Conservation (phyloP, 129 eudicot genomes). For the Escallonia rubra region DNA sequence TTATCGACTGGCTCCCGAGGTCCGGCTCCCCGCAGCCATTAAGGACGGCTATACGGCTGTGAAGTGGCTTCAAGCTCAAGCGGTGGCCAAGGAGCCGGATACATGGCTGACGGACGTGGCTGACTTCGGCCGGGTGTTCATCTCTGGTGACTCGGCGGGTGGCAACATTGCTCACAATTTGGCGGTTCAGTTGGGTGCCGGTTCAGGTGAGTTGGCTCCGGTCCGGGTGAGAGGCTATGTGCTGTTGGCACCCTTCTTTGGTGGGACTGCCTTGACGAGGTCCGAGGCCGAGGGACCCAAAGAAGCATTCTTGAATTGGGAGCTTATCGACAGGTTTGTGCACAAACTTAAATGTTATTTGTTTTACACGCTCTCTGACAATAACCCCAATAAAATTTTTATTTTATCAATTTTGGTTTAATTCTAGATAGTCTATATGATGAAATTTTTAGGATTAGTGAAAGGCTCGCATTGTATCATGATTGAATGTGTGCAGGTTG, state of each 20-base stretch:
- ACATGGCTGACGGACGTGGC: slow-evolving; percentile 51
- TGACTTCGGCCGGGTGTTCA: slow-evolving; percentile 51
- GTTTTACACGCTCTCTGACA: not conserved
- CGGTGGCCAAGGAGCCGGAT: slow-evolving; percentile 44
- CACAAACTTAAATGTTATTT: not conserved
- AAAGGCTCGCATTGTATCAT: too few relatives aligned
- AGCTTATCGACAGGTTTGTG: slow-evolving; percentile 68
- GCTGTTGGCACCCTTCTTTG: slow-evolving; percentile 71
- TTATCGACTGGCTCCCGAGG: slow-evolving; percentile 78
- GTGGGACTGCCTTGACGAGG: slow-evolving; percentile 57
- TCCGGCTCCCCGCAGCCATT: slow-evolving; percentile 59
- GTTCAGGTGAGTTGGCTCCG: slow-evolving; percentile 45
- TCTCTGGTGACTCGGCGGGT: slow-evolving; percentile 85
- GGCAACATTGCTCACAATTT: slow-evolving; percentile 76
- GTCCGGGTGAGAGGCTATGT: slow-evolving; percentile 69
- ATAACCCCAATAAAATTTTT: too few relatives aligned
- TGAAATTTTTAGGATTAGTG: too few relatives aligned
- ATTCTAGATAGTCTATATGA: too few relatives aligned
- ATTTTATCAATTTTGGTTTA: too few relatives aligned
- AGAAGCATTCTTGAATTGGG: slow-evolving; percentile 72
- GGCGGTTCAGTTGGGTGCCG: slow-evolving; percentile 57
- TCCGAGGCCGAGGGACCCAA: slow-evolving; percentile 70
- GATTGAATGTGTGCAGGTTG: too few relatives aligned
- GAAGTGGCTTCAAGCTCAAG: slow-evolving; percentile 70
- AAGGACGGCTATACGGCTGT: slow-evolving; percentile 60